Evolutionary conservation across 805 yeast genomes (phyloP).

Genomic region (Ogataea pilisensis): DNA sequence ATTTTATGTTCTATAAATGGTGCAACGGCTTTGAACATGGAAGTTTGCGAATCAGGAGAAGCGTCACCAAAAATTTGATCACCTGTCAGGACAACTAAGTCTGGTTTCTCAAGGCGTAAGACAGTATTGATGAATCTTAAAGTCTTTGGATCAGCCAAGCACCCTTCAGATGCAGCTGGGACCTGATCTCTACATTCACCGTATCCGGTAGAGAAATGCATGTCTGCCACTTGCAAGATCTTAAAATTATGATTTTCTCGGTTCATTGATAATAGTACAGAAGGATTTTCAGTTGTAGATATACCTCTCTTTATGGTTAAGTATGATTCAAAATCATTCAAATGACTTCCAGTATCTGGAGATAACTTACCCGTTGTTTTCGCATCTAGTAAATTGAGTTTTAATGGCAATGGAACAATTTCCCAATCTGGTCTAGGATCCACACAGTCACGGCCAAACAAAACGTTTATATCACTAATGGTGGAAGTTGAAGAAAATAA

Average conservation of each 20-base stretch:
- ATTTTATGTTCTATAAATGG: conserved; percentile 66
- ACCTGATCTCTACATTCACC: conserved; percentile 77
- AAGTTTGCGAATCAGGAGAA: conserved; percentile 77
- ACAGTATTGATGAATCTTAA: conserved; percentile 54
- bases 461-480: conserved; percentile 57
- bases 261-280: conserved; percentile 7
- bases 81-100: conserved; percentile 82
- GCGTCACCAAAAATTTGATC: conserved; percentile 85
- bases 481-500: conserved; percentile 30
- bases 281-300: conserved; percentile 2
- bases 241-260: conserved; percentile 51
- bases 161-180: conserved; percentile 44
- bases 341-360: not conserved
- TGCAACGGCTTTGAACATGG: conserved; percentile 68
- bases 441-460: conserved; percentile 68
- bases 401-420: conserved; percentile 16
- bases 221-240: conserved; percentile 84
- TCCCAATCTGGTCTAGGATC: conserved; percentile 81
- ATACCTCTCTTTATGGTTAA: conserved; percentile 32
- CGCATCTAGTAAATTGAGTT: conserved; percentile 11
- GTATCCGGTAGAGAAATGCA: conserved; percentile 81
- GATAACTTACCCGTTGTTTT: conserved; percentile 6
- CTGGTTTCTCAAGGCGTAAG: conserved; percentile 74
- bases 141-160: conserved; percentile 80
- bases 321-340: conserved; percentile 23